Base-by-base conservation (phyloP, 192 early-diverging fungal species). In the Geosiphon pyriformis region DNA sequence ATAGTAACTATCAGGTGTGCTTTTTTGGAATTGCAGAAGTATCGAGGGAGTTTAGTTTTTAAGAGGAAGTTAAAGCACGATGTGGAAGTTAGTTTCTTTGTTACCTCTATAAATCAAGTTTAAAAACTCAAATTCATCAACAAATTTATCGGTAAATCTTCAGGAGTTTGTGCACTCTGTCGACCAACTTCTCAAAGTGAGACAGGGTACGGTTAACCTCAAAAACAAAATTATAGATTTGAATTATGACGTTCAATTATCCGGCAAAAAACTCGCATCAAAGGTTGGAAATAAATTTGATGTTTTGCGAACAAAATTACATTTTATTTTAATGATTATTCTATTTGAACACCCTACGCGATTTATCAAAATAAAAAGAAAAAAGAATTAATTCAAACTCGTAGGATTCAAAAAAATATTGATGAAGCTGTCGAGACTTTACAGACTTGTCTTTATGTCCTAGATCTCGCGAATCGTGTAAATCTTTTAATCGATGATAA, bases 141-240 rank as follows among this genome's bases (percentile, higher is more conserved):
- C 26, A 15, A 51, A 20, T 29, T 2, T 69, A n/a, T n/a, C n/a
- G n/a, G n/a, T n/a, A n/a, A n/a, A n/a, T n/a, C n/a, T n/a, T n/a
- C n/a, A 91, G 89, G 92, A 95, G 77, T 95, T 95, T 70, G 88
- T 94, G 2, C 89, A 94, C 67, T 90, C 92, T 0, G 93, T 99
- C 3, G 95, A 95, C 55, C 93, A 98, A 69, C 84, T 99, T 29
- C 81, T 99, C 50, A 94, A 96, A 79, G 94, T 99, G 20, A 83
- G 95, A 23, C 83, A 89, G 68, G 93, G 89, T 46, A 91, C 97
- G 0, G 84, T 87, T 0, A 82, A 87, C 50, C 79, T 98, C 46
- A 94, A 93, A 65, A 79, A 85, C 63, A 92, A 92, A 68, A 88
- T 99, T 46, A 78, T 87, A 7, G 85, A 84, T 26, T 85, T 99